These are phyloP conservation scores for Fusarium sp. DNA, from an alignment of 2,329 filamentous ascomycete species.

Conservation along the genomic window DNA sequence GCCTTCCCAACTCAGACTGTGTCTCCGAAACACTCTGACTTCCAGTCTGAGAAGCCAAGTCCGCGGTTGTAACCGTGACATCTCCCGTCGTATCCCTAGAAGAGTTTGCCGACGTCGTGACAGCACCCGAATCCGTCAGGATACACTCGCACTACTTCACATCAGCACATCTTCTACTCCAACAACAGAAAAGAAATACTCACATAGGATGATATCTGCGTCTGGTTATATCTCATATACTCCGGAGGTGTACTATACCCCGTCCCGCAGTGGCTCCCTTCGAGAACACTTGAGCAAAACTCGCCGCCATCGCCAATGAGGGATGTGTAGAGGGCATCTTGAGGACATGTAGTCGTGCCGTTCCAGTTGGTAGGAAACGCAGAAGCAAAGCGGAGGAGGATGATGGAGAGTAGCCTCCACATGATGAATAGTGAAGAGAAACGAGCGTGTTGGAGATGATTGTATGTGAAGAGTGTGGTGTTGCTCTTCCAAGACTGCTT, in stretches of 20 bases:
- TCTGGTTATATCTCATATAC: slow-evolving; percentile 46
- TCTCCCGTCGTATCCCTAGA: neutral
- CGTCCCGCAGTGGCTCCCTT: slow-evolving; percentile 33
- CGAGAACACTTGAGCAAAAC: slow-evolving; percentile 49
- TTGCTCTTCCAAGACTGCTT: slow-evolving; percentile 2
- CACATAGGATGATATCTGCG: slow-evolving; percentile 49
- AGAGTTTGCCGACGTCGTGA: slow-evolving; percentile 1
- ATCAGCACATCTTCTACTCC: slow-evolving; percentile 5
- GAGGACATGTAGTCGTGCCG: slow-evolving; percentile 38
- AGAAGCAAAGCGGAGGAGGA: slow-evolving; percentile 13
- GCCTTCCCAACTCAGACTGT: slow-evolving; percentile 9
- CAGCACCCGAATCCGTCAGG: slow-evolving; percentile 14
- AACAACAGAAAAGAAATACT: slow-evolving; percentile 12
- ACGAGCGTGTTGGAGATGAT: slow-evolving; percentile 28
- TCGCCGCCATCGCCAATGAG: slow-evolving; percentile 41
- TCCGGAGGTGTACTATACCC: slow-evolving; percentile 45
- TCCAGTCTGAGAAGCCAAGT: slow-evolving; percentile 9
- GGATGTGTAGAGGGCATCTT: slow-evolving; percentile 49
- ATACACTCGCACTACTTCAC: slow-evolving; percentile 45
- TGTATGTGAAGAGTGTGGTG: neutral
- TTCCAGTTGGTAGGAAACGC: slow-evolving; percentile 35
- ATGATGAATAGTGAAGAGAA: slow-evolving; percentile 24
- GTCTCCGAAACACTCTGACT: slow-evolving; percentile 1
- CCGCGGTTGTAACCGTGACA: neutral
- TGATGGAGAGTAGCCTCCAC: slow-evolving; percentile 35